Percentiles rank a stretch among this genome's conserved stretches.
These are phyloP conservation scores for Chlamydomonas sp. DNA, from an alignment of 139 green algal genomes.

Conservation along the genomic window DNA sequence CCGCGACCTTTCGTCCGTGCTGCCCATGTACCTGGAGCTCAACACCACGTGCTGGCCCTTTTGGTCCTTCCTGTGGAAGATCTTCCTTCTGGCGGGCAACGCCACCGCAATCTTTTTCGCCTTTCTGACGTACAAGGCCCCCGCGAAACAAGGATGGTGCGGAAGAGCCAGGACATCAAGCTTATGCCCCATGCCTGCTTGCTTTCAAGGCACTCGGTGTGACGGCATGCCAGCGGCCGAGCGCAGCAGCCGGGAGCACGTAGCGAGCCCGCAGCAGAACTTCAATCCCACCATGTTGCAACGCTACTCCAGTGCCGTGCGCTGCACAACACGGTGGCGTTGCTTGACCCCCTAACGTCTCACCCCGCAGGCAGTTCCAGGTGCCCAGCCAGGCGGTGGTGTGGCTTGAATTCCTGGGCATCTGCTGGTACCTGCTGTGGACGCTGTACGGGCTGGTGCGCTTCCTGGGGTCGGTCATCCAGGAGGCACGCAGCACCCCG, in stretches of 20 bases:
- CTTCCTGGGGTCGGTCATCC: not conserved
- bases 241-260: no score
- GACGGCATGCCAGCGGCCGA: no score
- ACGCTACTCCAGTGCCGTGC: no score
- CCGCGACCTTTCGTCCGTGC: not conserved
- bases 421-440: not conserved
- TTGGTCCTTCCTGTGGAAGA: not conserved
- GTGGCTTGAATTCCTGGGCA: slow-evolving; percentile 12
- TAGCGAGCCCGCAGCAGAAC: no score
- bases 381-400: not conserved
- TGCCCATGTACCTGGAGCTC: not conserved
- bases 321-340: no score
- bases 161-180: not conserved
- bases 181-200: no score
- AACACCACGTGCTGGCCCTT: not conserved
- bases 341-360: no score
- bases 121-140: not conserved
- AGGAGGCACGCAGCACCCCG: not conserved
- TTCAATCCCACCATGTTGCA: no score
- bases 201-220: no score
- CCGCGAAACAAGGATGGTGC: no score
- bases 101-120: slow-evolving; percentile 20
- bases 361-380: not conserved
- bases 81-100: not conserved
- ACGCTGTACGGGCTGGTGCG: not conserved